Evolutionary conservation across 129 eudicot genomes (phyloP).

Genomic region (Scalesia atractyloides): DNA sequence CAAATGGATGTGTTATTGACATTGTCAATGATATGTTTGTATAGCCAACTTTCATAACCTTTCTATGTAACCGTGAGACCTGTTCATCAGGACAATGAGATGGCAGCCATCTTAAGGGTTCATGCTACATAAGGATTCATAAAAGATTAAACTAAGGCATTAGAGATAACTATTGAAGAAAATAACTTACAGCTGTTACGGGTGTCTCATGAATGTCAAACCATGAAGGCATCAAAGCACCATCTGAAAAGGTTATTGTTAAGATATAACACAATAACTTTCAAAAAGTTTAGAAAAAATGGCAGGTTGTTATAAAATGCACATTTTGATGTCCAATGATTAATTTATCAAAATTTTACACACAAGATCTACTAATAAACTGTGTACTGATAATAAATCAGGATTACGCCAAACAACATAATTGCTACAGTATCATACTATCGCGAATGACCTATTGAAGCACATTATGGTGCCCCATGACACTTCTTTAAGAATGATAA

Average conservation of each 20-base stretch:
- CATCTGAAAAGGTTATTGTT: slow-evolving; percentile 50
- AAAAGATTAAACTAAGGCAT: no score
- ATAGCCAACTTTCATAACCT: no score
- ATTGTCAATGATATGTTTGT: no score
- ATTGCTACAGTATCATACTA: no score
- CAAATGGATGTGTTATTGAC: no score
- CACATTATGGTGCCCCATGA: no score
- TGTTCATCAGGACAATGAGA: no score
- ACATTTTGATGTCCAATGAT: neutral
- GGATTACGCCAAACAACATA: neutral
- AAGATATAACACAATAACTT: slow-evolving; percentile 3
- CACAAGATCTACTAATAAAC: neutral
- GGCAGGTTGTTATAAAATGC: neutral
- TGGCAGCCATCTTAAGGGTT: no score
- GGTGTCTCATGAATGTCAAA: slow-evolving; percentile 91
- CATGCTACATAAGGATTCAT: no score
- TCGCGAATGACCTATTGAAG: no score
- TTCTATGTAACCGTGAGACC: neutral
- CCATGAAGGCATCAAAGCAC: slow-evolving; percentile 87
- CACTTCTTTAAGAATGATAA: no score
- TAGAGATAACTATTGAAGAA: neutral
- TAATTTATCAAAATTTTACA: neutral
- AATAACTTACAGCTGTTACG: slow-evolving; percentile 65
- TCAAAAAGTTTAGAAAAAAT: neutral
- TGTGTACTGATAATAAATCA: neutral